Conservation (phyloP, 2,329 filamentous ascomycete species). For the Fusarium buharicum region DNA sequence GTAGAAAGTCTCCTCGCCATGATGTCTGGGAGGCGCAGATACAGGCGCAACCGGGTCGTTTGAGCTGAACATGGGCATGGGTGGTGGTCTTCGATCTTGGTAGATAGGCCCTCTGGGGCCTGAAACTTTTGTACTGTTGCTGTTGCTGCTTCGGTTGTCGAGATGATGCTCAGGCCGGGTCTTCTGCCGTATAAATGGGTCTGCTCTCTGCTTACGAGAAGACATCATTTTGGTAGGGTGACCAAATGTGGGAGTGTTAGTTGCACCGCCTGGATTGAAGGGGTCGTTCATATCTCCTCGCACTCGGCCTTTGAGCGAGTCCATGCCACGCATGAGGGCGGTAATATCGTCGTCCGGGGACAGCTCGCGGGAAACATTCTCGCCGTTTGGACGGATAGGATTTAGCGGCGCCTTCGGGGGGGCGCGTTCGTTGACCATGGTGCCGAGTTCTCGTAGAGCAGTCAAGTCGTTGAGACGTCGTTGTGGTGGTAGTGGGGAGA, state of each 20-base stretch:
- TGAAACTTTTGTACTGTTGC: constrained; percentile 54
- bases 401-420: constrained; percentile 57
- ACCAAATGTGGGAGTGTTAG: constrained; percentile 48
- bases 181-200: constrained; percentile 65
- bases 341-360: constrained; percentile 51
- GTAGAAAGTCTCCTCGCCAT: constrained; percentile 66
- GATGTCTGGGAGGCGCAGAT: constrained; percentile 26
- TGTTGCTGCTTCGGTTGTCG: constrained; percentile 47
- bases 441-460: constrained; percentile 35
- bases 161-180: constrained; percentile 68
- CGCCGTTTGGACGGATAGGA: constrained; percentile 51
- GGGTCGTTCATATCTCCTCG: constrained; percentile 25
- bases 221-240: constrained; percentile 58
- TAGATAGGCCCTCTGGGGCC: constrained; percentile 61
- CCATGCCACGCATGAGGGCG: constrained; percentile 47
- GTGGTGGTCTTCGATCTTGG: constrained; percentile 59
- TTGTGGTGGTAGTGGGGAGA: constrained; percentile 18
- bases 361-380: constrained; percentile 40
- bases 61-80: constrained; percentile 62
- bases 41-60: constrained; percentile 29
- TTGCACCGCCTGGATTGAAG: constrained; percentile 23
- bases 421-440: constrained; percentile 61
- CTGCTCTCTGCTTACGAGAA: constrained; percentile 65
- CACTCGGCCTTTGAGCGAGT: constrained; percentile 42
- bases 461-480: constrained; percentile 19